Evolutionary conservation across 441 rosid species (phyloP).

Genomic region (Arabidopsis hybrid): DNA sequence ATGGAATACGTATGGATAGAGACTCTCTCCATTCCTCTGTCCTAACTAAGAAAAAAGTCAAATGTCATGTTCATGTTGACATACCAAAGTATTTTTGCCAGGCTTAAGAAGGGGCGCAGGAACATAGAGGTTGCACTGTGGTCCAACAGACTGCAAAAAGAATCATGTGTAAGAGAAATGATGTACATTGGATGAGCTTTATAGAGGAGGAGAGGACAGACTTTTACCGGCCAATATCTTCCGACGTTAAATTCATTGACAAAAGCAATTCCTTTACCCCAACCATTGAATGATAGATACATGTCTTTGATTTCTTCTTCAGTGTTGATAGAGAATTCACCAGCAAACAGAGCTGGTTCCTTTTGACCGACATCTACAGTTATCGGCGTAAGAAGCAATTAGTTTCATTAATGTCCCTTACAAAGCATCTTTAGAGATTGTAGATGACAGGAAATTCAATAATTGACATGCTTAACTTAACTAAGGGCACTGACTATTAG

Average conservation of each 20-base stretch:
- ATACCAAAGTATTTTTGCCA: slow-evolving; percentile 79
- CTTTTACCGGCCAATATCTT: slow-evolving; percentile 92
- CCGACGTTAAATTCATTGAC: slow-evolving; percentile 87
- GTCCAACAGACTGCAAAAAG: slow-evolving; percentile 72
- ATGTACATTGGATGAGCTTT: not conserved
- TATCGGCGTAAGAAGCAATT: not conserved
- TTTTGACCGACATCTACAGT: slow-evolving; percentile 57
- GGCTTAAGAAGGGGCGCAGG: slow-evolving; percentile 82
- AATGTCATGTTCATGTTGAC: slow-evolving; percentile 9
- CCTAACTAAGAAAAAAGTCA: not conserved
- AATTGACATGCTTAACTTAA: not conserved
- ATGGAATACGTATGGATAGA: not conserved
- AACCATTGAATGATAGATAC: slow-evolving; percentile 75
- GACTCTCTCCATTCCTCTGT: not conserved
- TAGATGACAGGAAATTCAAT: slow-evolving; percentile 2
- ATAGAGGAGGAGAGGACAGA: not conserved
- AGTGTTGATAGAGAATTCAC: slow-evolving; percentile 58
- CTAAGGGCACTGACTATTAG: slow-evolving; percentile 48
- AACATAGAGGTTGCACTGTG: slow-evolving; percentile 85
- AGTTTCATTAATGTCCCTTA: slow-evolving; percentile 15
- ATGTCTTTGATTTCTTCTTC: slow-evolving; percentile 67
- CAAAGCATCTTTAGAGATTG: not conserved
- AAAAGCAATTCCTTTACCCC: slow-evolving; percentile 90
- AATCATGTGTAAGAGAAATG: slow-evolving; percentile 19
- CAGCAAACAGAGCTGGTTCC: slow-evolving; percentile 75